Evolutionary conservation across 352 stramenopile genomes (phyloP).

Genomic region (Pythium periplocum): DNA sequence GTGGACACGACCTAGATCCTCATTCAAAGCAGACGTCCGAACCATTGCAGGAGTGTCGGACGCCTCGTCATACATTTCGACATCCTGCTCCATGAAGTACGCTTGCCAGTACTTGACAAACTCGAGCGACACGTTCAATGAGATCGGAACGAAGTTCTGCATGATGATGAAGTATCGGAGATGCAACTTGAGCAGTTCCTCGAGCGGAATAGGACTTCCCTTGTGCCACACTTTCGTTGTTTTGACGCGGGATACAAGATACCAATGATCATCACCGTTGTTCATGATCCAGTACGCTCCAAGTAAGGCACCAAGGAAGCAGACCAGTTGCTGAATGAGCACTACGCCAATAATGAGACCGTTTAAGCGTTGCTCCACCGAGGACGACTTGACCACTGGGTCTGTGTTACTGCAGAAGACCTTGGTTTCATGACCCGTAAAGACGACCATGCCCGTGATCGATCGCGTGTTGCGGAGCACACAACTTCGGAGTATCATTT

Average conservation of each 20-base stretch:
- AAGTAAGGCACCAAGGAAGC: conserved; percentile 53
- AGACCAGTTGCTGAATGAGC: conserved; percentile 72
- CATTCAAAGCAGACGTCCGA: conserved; percentile 82
- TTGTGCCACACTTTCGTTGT: conserved; percentile 22
- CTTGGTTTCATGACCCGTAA: conserved; percentile 86
- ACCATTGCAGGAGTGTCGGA: conserved; percentile 86
- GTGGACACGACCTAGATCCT: conserved; percentile 90
- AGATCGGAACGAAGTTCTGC: conserved; percentile 98
- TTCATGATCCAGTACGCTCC: conserved; percentile 65
- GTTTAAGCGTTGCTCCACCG: conserved; percentile 69
- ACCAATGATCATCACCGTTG: conserved; percentile 62
- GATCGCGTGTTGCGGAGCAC: conserved; percentile 84
- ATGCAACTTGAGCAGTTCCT: conserved; percentile 77
- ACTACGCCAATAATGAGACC: conserved; percentile 68
- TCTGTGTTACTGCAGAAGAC: conserved; percentile 81
- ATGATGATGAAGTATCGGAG: conserved; percentile 95
- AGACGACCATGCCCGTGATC: conserved; percentile 83
- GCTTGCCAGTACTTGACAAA: conserved; percentile 95
- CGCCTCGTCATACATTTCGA: conserved; percentile 89
- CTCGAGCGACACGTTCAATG: conserved; percentile 97
- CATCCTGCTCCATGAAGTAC: conserved; percentile 91
- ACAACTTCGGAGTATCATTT: conserved; percentile 88
- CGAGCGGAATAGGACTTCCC: conserved; percentile 31
- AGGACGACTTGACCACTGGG: conserved; percentile 72
- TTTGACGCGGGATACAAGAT: conserved; percentile 29